Conservation (phyloP, 2,329 filamentous ascomycete genomes). For the Orbilia oligospora region DNA sequence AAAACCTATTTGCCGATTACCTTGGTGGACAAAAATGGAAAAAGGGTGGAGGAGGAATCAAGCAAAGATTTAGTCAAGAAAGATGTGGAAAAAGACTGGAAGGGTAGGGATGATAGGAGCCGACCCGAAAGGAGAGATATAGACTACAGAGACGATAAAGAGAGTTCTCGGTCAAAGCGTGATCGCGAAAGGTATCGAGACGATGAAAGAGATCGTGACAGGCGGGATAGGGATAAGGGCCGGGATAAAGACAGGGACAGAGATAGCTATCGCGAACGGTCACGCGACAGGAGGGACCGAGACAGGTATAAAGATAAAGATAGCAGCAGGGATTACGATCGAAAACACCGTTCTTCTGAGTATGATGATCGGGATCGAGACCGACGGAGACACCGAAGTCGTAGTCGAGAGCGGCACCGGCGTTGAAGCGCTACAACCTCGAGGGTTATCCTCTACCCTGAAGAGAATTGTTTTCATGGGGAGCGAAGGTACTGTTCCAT, state of each 20-base stretch:
- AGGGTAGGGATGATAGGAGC: slow-evolving; percentile 68
- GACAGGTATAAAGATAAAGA: slow-evolving; percentile 60
- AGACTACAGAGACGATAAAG: slow-evolving; percentile 65
- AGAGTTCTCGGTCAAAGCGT: slow-evolving; percentile 66
- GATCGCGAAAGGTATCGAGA: slow-evolving; percentile 66
- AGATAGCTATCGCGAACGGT: slow-evolving; percentile 64
- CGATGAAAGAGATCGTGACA: slow-evolving; percentile 65
- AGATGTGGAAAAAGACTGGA: slow-evolving; percentile 72
- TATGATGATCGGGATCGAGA: slow-evolving; percentile 54
- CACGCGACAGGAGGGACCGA: slow-evolving; percentile 64
- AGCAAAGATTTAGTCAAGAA: slow-evolving; percentile 70
- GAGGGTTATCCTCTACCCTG: background rate
- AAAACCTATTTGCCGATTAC: slow-evolving; percentile 74
- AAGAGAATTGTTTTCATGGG: slow-evolving; percentile 1
- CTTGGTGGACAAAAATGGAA: slow-evolving; percentile 71
- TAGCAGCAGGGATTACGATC: slow-evolving; percentile 52
- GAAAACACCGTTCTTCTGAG: slow-evolving; percentile 51
- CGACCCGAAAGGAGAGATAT: slow-evolving; percentile 60
- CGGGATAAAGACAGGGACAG: slow-evolving; percentile 62
- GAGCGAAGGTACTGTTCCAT: slow-evolving; percentile 29
- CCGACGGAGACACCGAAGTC: slow-evolving; percentile 62
- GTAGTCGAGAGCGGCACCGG: slow-evolving; percentile 42
- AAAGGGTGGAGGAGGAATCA: slow-evolving; percentile 45
- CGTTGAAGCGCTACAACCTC: slow-evolving; percentile 17
- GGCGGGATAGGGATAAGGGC: slow-evolving; percentile 50